Conservation (phyloP, 2,329 filamentous ascomycete genomes). For the Aspergillus carbonarius region DNA sequence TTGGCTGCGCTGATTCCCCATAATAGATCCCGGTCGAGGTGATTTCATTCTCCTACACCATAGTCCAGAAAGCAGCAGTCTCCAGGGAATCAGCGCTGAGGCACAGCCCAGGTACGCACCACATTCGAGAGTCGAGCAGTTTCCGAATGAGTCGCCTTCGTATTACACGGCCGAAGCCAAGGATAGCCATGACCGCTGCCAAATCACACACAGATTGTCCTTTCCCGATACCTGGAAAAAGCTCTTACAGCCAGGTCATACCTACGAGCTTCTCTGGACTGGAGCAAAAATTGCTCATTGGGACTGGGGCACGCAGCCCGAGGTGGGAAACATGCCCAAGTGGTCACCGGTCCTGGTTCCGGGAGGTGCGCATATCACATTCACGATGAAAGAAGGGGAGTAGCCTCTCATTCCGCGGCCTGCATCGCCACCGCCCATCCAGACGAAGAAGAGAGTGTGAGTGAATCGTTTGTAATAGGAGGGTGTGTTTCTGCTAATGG, state of each 20-base stretch:
- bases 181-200: neutral
- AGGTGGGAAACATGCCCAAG: neutral
- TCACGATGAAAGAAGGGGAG: neutral
- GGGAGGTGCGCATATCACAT: neutral
- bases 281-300: slow-evolving; percentile 2
- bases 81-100: neutral
- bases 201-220: neutral
- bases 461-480: neutral
- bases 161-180: neutral
- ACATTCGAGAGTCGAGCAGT: neutral
- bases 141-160: neutral
- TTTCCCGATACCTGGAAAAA: slow-evolving; percentile 1
- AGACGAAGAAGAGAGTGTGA: slow-evolving; percentile 1
- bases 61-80: neutral
- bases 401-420: neutral
- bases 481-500: neutral
- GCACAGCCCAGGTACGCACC: neutral
- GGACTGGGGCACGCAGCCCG: neutral
- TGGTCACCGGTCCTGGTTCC: neutral
- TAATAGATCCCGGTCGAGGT: neutral
- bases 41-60: neutral
- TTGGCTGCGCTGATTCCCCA: neutral
- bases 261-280: slow-evolving; percentile 4
- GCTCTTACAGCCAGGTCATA: slow-evolving; percentile 3
- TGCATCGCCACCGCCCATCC: slow-evolving; percentile 2